Percentiles rank a stretch among this genome's conserved stretches.
These are phyloP conservation scores for Blastobotrys apis DNA, from an alignment of 1,139 yeast genomes.

Conservation along the genomic window DNA sequence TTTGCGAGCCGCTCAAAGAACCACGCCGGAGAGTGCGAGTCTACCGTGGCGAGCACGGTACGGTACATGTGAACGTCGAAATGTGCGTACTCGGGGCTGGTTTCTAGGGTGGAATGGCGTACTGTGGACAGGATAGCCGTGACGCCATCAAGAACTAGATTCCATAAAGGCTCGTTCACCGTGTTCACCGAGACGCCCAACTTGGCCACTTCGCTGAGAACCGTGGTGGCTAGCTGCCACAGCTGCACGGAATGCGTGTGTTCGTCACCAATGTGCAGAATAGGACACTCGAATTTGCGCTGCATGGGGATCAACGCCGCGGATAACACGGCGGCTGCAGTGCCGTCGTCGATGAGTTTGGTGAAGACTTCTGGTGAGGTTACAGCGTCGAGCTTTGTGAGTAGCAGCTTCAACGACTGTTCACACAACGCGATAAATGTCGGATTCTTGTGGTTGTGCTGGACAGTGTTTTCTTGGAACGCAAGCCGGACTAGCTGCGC, in stretches of 20 bases:
- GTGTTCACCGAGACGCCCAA: conserved; percentile 15
- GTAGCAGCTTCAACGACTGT: conserved; percentile 38
- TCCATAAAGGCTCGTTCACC: conserved; percentile 38
- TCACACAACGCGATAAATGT: conserved; percentile 63
- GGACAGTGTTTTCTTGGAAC: conserved; percentile 15
- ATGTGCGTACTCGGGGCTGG: conserved; percentile 40
- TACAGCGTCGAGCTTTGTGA: conserved; percentile 34
- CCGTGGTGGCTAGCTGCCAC: conserved; percentile 33
- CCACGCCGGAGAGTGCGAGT: conserved; percentile 31
- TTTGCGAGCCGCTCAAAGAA: conserved; percentile 44
- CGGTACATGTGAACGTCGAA: conserved; percentile 51
- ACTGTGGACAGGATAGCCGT: conserved; percentile 38
- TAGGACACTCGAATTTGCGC: conserved; percentile 26
- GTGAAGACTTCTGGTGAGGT: conserved; percentile 38
- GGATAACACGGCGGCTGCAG: conserved; percentile 36
- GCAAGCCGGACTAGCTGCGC: conserved; percentile 26
- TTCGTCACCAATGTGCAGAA: conserved; percentile 10
- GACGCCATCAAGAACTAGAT: conserved; percentile 42
- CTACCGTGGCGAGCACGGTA: conserved; percentile 40
- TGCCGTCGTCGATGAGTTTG: conserved; percentile 30
- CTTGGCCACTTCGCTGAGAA: conserved; percentile 22
- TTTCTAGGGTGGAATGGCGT: conserved; percentile 11
- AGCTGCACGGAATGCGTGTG: conserved; percentile 23
- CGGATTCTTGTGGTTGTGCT: conserved; percentile 38
- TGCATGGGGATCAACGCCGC: conserved; percentile 22